Base-by-base conservation (phyloP, 345 rosid species). In the Pelargonium nanum region DNA sequence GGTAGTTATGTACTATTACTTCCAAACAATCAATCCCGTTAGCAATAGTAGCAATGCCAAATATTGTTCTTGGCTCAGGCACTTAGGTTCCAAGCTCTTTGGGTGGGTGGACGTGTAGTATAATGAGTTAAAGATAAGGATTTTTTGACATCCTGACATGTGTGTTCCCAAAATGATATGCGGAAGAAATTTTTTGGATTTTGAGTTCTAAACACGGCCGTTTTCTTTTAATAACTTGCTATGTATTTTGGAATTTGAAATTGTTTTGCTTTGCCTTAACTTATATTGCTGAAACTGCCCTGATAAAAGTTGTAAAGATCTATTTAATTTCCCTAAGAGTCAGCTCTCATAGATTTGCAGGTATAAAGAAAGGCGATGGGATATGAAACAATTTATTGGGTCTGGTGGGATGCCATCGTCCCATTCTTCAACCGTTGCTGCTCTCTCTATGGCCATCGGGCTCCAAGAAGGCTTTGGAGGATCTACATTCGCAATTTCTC, bases 341-440 rank as follows among this genome's bases (percentile, higher is more conserved):
- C 77, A 74, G 70, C 64, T 79, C 59, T 68, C 67, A 64, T 80
- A 78, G 82, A 72, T 75, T 71, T 82, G 82, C 82, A 92, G 96
- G 96, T 89, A 85, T 45, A 85, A 66, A 53, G 95, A 92, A 77
- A 81, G 75, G 57, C 70, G 79, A 77, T 89, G 95, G 83, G 93
- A 92, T 82, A 22, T 89, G 63, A 89, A 85, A 81, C 83, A 72
- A 57, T 91, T 92, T 21, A 45, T 89, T 24, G 98, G 91, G 56
- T 92, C 98, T 10, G 96, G 96, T 60, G 98, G 98, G 24, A 89
- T 92, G 98, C 95, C 98, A 6, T 92, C 96, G 16, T 81, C 98
- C 32, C 98, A 89, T 81, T 89, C 98, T 53, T 78, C 98, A 19
- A 89, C 96, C 0, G 96, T 92, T 56, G 68, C 89, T 26, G 91